Base-by-base conservation (phyloP, 768 basidiomycete species). In the Cytidiella melzeri region DNA sequence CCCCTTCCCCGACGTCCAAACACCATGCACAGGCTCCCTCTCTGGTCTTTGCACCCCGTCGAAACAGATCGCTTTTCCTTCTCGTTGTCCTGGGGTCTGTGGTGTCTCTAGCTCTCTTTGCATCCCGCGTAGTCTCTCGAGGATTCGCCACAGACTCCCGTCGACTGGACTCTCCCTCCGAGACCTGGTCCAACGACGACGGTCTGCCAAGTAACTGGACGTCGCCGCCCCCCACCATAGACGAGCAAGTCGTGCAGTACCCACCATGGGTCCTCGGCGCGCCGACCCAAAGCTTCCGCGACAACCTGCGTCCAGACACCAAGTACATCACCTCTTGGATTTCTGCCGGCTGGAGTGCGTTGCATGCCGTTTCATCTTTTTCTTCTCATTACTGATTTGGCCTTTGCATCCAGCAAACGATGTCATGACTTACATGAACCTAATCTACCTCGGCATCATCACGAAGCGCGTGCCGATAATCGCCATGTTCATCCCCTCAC, bases 311-410 rank as follows among this genome's bases (percentile, higher is more conserved):
- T 13, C 65, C 74, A 18, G 77, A 84, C 49, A 68, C 68, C 3
- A 73, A 81, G 54, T 88, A 87, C 55, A 77, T 88, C 50, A 81
- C 84, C 1, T 83, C 83, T 11, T 88, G 83, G 83, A 70, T 80
- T 36, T 79, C 80, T 34, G 83, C 84, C 15, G 86, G 86, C 36
- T 88, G 85, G 85, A 86, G 67, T 68, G 26, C 45, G 67, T 61
- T 18, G 27, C 25, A 45, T 18, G 3, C 15, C 18, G 25, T 19
- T n/a, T 27, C 19, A 43, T n/a, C 10, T 21, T 25, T 11, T 10
- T 37, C 18, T 6, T 30, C 41, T 34, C 30, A 34, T 34, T 7
- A 28, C 37, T 53, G 54, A 42, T 44, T 45, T 27, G 38, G 10
- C 21, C 48, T 36, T 38, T 40, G 44, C 26, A 21, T 41, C 13